Conservation (phyloP, 2,329 filamentous ascomycete species). For the Paracamarosporium sp. region DNA sequence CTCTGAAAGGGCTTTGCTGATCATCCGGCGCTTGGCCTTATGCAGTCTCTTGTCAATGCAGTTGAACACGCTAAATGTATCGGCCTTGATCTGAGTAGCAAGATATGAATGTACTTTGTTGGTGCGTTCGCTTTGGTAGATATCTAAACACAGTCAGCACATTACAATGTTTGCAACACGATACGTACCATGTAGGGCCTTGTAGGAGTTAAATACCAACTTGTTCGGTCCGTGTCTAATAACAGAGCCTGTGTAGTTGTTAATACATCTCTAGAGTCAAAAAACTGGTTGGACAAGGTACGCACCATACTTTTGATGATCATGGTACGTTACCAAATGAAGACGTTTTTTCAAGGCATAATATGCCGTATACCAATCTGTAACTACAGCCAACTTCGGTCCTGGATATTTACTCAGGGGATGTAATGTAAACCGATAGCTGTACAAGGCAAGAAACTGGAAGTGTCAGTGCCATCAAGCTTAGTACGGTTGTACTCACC, state of each 20-base stretch:
- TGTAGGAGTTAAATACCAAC: slow-evolving; percentile 74
- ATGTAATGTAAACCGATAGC: slow-evolving; percentile 28
- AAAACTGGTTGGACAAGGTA: neutral
- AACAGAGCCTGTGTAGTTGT: slow-evolving; percentile 31
- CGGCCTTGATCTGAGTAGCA: slow-evolving; percentile 22
- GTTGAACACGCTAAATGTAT: slow-evolving; percentile 12
- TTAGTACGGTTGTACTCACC: no score
- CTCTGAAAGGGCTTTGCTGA: slow-evolving; percentile 48
- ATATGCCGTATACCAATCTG: slow-evolving; percentile 52
- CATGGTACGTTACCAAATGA: slow-evolving; percentile 71
- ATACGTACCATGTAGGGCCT: slow-evolving; percentile 46
- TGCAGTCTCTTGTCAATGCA: slow-evolving; percentile 44
- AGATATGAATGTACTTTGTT: slow-evolving; percentile 50
- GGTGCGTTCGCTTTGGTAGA: slow-evolving; percentile 50
- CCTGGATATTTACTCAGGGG: slow-evolving; percentile 44
- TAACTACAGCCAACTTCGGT: slow-evolving; percentile 27
- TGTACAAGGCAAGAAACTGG: slow-evolving; percentile 9
- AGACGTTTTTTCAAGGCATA: slow-evolving; percentile 75
- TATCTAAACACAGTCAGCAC: slow-evolving; percentile 37
- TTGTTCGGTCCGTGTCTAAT: slow-evolving; percentile 78
- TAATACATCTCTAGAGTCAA: neutral
- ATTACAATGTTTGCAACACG: neutral
- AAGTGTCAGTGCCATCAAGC: no score
- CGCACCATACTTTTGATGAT: slow-evolving; percentile 65
- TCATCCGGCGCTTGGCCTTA: slow-evolving; percentile 46